phyloP scores from a whole-genome alignment of 1,284 basidiomycete genomes.

The Ustilago sp. region DNA sequence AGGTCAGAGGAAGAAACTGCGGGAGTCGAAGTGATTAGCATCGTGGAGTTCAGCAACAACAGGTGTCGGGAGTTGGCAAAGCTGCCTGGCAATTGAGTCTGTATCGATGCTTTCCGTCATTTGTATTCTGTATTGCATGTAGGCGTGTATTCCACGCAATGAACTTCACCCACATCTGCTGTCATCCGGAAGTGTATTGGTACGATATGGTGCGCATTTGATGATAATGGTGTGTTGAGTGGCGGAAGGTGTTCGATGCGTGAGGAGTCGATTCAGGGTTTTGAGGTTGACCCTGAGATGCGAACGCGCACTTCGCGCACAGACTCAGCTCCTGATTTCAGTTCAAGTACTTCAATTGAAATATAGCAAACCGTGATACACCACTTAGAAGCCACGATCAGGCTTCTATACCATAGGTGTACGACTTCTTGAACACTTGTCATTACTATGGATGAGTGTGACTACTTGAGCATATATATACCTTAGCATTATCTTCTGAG shows the following conservation, averaged over 20 bases:
- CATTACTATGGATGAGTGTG: no score
- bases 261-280: neutral
- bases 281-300: slow-evolving; percentile 17
- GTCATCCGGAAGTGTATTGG: neutral
- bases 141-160: slow-evolving; percentile 6
- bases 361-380: no score
- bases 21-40: slow-evolving; percentile 26
- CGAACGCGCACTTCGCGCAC: slow-evolving; percentile 20
- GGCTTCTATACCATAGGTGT: no score
- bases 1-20: slow-evolving; percentile 22
- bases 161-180: neutral
- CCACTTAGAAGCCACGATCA: no score
- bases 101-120: neutral
- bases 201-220: no score
- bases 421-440: no score
- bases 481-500: no score
- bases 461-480: no score
- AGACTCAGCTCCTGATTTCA: slow-evolving; percentile 8
- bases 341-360: neutral
- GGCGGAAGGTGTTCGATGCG: neutral
- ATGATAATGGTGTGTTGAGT: neutral
- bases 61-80: slow-evolving; percentile 20
- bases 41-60: slow-evolving; percentile 10
- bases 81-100: slow-evolving; percentile 27
- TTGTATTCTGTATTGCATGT: slow-evolving; percentile 1